Conservation (phyloP, 495 filamentous ascomycete genomes). For the Viridothelium virens region DNA sequence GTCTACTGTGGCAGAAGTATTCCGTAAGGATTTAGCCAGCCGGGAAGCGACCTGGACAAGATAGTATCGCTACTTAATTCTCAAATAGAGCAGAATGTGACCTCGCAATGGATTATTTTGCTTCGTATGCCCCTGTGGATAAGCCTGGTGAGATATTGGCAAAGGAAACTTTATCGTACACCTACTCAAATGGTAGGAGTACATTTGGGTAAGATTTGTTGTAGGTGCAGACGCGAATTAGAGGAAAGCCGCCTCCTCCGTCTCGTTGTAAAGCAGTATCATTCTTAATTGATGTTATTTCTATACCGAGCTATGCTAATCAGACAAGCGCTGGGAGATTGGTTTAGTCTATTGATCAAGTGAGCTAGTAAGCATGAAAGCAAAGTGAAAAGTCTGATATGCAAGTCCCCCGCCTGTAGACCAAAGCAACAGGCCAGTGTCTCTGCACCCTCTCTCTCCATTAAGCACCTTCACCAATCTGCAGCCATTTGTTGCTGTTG, state of each 20-base stretch:
- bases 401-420: neutral
- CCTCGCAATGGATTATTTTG: no score
- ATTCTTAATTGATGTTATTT: neutral
- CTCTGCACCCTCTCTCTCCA: neutral
- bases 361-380: neutral
- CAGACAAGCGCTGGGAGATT: neutral
- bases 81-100: no score
- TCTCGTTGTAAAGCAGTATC: neutral
- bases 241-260: no score
- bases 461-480: neutral
- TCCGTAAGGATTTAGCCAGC: neutral
- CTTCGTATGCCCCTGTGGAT: no score
- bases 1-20: neutral
- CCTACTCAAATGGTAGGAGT: no score
- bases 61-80: no score
- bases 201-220: no score
- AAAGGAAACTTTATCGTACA: no score
- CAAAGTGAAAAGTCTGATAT: neutral
- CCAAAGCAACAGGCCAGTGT: neutral
- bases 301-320: conserved; percentile 3
- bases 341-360: neutral
- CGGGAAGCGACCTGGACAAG: no score
- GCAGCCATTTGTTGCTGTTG: neutral
- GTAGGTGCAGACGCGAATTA: no score
- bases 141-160: no score